Base-by-base conservation (phyloP, 2,329 filamentous ascomycete genomes). In the Zalaria obscura region DNA sequence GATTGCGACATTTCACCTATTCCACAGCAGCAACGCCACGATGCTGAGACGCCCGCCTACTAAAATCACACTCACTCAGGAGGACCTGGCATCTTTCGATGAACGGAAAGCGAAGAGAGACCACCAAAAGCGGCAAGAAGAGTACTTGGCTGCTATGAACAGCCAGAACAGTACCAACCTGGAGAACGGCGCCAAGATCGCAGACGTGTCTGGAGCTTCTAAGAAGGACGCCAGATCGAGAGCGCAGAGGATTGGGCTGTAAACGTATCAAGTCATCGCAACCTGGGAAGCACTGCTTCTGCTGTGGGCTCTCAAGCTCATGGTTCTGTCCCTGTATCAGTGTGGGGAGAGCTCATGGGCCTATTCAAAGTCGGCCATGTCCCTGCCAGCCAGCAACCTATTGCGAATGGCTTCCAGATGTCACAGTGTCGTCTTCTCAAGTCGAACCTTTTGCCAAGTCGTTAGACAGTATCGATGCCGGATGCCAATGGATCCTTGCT, bases 21-120 rank as follows among this genome's bases (percentile, higher is more conserved):
- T 2, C 25, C 6, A 11, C 34, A 8, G 7, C 34, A 8, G n/a
- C 11, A 11, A 11, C 36, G n/a, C 35, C 36, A 44, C 35, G 35
- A 61, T 61, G 58, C 49, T 61, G 2, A 58, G 57, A 27, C 55
- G 58, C 10, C 55, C 55, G 33, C 46, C 57, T 4, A 60, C 58
- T 5, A 58, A 57, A 36, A 55, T 61, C 36, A 50, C 49, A 5
- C 52, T 60, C 25, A 56, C 54, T 9, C 45, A 50, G n/a, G 57
- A 59, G 11, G 58, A 61, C 40, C 48, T 61, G 25, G 44, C 48
- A 7, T 50, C 48, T 7, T 60, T 57, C 40, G 55, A 60, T 41
- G 49, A 53, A 36, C 55, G 55, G 27, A 52, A 58, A 41, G 49
- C 51, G 4, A 49, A 52, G 11, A 55, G 56, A 33, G 49, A 52